Base-by-base conservation (phyloP, 306 rosid genomes). In the Alnus glutinosa region DNA sequence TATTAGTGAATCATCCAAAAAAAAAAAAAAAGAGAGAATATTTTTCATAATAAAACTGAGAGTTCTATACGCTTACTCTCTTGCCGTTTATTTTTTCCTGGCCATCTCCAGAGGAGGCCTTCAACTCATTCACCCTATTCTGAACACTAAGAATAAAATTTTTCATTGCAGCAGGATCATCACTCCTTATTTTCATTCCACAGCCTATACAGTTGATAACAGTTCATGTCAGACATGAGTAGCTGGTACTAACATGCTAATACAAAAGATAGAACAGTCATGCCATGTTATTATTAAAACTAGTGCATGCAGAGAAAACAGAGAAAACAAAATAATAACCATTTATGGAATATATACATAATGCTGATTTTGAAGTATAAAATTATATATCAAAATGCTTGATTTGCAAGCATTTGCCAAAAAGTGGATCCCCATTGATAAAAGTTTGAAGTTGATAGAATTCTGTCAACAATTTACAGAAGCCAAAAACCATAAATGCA, bases 111-210 rank as follows among this genome's bases (percentile, higher is more conserved):
- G 80, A 64, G 36, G 89, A 82, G 32, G 88, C 79, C 82, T 90
- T 95, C 83, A 92, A 73, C 83, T 92, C 92, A 23, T 86, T 91
- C 77, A 89, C 85, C 64, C 89, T 90, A 80, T 83, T 87, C 72
- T 95, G 98, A 84, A 95, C 85, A 84, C 84, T 81, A 15, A 70
- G 57, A 84, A 95, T 91, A 82, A 95, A 95, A 83, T 73, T 51
- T 81, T 92, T 92, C 98, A 95, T 91, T 52, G 94, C 84, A 86
- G 81, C 71, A 70, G 98, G 98, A 86, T 95, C 98, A 83, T 89
- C 98, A 37, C 88, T 90, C 86, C 98, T 88, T 76, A 95, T 85
- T 89, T 92, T 95, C 98, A 95, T 95, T 80, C 98, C 98, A 91
- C 98, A 91, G 70, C 90, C 98, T 95, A 73, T 71, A 61, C 50